Base-by-base conservation (phyloP, 345 rosid genomes). In the Litchi chinensis region DNA sequence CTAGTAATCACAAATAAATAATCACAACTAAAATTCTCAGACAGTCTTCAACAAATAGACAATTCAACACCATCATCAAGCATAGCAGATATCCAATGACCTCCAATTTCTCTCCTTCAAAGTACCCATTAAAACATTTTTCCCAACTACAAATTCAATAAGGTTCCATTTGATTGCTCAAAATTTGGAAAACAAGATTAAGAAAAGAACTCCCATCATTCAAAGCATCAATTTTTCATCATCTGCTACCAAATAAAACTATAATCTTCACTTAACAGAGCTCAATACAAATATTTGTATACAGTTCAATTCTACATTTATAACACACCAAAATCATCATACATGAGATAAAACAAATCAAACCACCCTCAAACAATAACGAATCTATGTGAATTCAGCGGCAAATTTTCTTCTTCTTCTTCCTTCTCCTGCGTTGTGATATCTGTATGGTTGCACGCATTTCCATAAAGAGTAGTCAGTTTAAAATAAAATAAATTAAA, bases 381-480 rank as follows among this genome's bases (percentile, higher is more conserved):
- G 65, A 75, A 68, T 77, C n/a, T 26, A 37, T 65, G 9, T 10
- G 0, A 16, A 40, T 56, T 65, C 52, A 78, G 11, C 56, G 44
- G 8, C 56, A 65, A 43, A 71, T 48, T 69, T 22, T n/a, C n/a
- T 26, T 82, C 60, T 65, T 80, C 74, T 76, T 87, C 77, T 78
- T 79, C n/a, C 78, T 71, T 54, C 81, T 76, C 70, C 78, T 44
- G 46, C 65, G 56, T 13, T 40, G 52, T 21, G 56, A 52, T 65
- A 18, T 32, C 8, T 56, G 26, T 65, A 78, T 44, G 37, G 77
- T 74, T 77, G 72, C 76, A 76, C 62, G 44, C 54, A 79, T 83
- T 83, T 74, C 82, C 83, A 82, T 84, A 46, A 28, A 44, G 41
- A 60, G 65, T 52, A 54, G 41, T 67, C 54, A 0, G 0, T 37